Evolutionary conservation across 1,139 yeast species (phyloP).

Genomic region (Geotrichum cucujoidarum): DNA sequence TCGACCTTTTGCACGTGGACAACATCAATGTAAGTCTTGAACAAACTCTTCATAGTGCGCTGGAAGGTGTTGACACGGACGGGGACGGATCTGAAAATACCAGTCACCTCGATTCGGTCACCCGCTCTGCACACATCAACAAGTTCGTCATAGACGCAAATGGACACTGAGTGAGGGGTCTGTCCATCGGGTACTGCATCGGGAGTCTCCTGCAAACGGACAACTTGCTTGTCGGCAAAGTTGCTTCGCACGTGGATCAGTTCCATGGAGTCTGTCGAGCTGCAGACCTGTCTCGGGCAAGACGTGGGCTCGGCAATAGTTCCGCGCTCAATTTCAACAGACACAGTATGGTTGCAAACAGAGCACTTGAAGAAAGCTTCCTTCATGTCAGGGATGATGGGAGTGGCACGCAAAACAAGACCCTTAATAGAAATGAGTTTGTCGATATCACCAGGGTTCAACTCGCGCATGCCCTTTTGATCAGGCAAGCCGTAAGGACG

Average conservation of each 20-base stretch:
- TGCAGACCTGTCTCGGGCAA: constrained; percentile 86
- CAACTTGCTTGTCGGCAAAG: constrained; percentile 92
- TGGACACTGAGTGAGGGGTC: constrained; percentile 92
- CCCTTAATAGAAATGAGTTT: constrained; percentile 90
- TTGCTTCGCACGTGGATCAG: constrained; percentile 86
- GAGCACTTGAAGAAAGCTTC: constrained; percentile 93
- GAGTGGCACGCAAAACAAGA: constrained; percentile 77
- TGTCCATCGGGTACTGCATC: constrained; percentile 98
- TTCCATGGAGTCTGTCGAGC: constrained; percentile 83
- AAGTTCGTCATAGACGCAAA: constrained; percentile 92
- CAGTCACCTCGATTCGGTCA: constrained; percentile 92
- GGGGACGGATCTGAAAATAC: constrained; percentile 89
- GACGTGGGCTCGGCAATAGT: constrained; percentile 87
- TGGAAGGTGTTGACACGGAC: constrained; percentile 83
- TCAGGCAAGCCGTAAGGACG: constrained; percentile 65
- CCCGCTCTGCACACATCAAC: constrained; percentile 96
- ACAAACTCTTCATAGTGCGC: constrained; percentile 75
- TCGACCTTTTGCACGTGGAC: constrained; percentile 88
- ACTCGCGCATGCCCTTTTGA: constrained; percentile 82
- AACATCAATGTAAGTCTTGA: constrained; percentile 90
- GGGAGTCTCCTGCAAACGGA: constrained; percentile 93
- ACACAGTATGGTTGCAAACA: constrained; percentile 89
- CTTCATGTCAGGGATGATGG: constrained; percentile 96
- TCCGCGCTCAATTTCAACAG: constrained; percentile 92
- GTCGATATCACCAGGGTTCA: constrained; percentile 94